Percentiles rank a stretch among this genome's conserved stretches.
Evolutionary conservation across 768 basidiomycete genomes (phyloP).

Genomic region (Cystofilobasidium bisporidii): DNA sequence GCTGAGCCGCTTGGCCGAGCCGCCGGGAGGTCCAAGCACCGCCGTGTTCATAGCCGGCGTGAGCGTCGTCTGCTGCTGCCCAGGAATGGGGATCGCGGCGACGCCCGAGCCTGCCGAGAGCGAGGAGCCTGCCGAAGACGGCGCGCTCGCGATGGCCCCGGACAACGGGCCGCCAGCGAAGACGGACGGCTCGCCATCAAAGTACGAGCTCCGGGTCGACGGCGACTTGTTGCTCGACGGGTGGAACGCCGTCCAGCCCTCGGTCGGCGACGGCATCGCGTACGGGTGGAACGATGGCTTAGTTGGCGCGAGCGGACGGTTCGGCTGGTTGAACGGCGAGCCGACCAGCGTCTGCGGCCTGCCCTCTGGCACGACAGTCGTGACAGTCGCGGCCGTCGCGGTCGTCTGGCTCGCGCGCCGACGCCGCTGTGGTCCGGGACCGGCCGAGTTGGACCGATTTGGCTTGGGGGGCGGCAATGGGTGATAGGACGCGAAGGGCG

Average conservation of each 20-base stretch:
- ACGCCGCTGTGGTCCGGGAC: background rate
- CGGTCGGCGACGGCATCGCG: background rate
- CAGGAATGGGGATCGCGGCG: background rate
- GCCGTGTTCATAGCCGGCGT: background rate
- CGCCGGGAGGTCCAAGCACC: background rate
- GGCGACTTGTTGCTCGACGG: background rate
- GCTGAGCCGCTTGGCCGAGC: background rate
- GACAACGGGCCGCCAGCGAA: background rate
- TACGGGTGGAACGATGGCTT: background rate
- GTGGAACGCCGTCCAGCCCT: background rate
- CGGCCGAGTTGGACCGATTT: background rate
- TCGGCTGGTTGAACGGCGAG: background rate
- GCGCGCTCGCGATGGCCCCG: background rate
- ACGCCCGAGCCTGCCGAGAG: background rate
- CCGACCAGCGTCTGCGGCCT: background rate
- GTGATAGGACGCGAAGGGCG: background rate
- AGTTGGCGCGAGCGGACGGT: background rate
- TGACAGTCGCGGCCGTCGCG: background rate
- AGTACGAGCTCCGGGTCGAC: background rate
- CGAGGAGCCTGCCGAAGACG: background rate
- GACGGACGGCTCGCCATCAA: slow-evolving; percentile 7
- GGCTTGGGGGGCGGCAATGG: background rate
- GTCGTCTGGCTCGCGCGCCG: too few species aligned
- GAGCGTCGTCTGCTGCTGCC: background rate
- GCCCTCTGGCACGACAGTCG: background rate